phyloP scores from a whole-genome alignment of 2,329 filamentous ascomycete species.

The Colletotrichum lentis region DNA sequence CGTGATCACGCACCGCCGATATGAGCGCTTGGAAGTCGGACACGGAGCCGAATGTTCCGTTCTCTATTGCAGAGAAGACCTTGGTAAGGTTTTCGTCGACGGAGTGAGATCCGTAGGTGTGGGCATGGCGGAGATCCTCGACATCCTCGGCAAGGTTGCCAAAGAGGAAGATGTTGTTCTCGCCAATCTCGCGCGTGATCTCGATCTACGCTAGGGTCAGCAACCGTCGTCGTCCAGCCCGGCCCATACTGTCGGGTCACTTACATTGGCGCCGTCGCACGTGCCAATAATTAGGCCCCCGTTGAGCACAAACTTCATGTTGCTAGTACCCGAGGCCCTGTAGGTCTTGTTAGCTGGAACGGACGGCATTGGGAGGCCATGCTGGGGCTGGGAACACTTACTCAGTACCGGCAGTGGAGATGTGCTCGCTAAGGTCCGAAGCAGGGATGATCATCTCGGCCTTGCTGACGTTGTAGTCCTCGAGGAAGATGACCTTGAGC shows the following conservation, averaged over 20 bases:
- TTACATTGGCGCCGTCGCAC: slow-evolving; percentile 95
- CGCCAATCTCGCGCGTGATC: slow-evolving; percentile 95
- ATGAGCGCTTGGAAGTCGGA: slow-evolving; percentile 83
- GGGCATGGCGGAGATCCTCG: slow-evolving; percentile 89
- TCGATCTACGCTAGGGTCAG: slow-evolving; percentile 69
- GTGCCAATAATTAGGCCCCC: slow-evolving; percentile 97
- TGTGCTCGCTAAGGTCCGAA: slow-evolving; percentile 97
- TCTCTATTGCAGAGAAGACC: slow-evolving; percentile 85
- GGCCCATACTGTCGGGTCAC: slow-evolving; percentile 47
- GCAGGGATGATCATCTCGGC: slow-evolving; percentile 95
- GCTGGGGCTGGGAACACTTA: slow-evolving; percentile 48
- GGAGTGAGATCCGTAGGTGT: slow-evolving; percentile 82
- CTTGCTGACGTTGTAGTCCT: slow-evolving; percentile 99
- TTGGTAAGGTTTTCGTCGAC: slow-evolving; percentile 79
- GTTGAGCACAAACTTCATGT: slow-evolving; percentile 99
- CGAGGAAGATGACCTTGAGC: slow-evolving; percentile 95
- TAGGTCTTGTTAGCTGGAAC: slow-evolving; percentile 35
- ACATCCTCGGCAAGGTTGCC: slow-evolving; percentile 96
- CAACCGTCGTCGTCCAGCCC: slow-evolving; percentile 19
- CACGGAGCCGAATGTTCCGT: slow-evolving; percentile 81
- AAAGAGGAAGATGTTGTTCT: slow-evolving; percentile 98
- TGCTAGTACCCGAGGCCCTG: slow-evolving; percentile 82
- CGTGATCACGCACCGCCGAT: slow-evolving; percentile 86
- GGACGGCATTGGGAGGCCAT: background rate
- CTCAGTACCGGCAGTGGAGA: slow-evolving; percentile 97